These are phyloP conservation scores for Capronia coronata DNA, from an alignment of 2,329 filamentous ascomycete species.

Conservation along the genomic window DNA sequence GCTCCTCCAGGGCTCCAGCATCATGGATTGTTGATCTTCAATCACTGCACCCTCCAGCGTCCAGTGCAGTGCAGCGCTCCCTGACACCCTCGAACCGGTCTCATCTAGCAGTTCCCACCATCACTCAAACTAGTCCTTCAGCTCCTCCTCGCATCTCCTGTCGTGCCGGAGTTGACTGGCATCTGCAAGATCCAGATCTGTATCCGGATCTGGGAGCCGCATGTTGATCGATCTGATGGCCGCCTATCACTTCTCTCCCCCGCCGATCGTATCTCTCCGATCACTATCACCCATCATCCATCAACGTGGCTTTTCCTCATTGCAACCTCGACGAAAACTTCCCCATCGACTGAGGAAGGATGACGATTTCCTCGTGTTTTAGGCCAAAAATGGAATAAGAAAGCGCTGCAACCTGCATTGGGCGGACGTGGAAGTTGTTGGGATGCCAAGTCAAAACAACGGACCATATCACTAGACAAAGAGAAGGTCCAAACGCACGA, in stretches of 20 bases:
- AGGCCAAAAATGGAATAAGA: not conserved
- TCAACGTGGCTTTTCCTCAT: not conserved
- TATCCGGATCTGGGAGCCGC: conserved; percentile 11
- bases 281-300: no score
- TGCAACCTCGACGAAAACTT: not conserved
- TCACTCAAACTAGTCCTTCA: not conserved
- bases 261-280: not conserved
- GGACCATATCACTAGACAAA: not conserved
- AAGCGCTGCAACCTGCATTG: no score
- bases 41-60: no score
- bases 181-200: conserved; percentile 13
- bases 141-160: not conserved
- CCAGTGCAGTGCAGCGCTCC: not conserved
- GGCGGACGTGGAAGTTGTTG: no score
- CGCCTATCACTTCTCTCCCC: not conserved
- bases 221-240: conserved; percentile 4
- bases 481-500: not conserved
- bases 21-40: no score
- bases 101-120: not conserved
- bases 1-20: no score
- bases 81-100: not conserved
- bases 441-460: no score
- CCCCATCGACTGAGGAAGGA: not conserved
- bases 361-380: not conserved
- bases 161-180: not conserved